These are phyloP conservation scores for Dillenia suffruticosa DNA, from an alignment of 164 flowering plant species.

Conservation along the genomic window DNA sequence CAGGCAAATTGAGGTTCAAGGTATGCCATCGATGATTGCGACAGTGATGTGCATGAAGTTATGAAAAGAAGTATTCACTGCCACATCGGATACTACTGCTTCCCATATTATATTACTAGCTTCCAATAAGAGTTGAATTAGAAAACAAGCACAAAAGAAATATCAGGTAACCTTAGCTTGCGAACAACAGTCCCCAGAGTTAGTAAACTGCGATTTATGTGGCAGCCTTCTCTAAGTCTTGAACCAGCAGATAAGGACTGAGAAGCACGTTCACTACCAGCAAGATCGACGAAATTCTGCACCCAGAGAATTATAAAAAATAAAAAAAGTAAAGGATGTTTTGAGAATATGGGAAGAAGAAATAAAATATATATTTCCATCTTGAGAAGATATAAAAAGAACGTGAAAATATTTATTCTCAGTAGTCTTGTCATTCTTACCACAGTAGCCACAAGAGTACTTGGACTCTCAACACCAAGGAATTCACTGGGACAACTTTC, in stretches of 20 bases:
- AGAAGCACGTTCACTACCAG: slow-evolving; percentile 98
- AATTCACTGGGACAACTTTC: slow-evolving; percentile 74
- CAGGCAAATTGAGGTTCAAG: no score
- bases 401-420: no score
- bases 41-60: not conserved
- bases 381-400: no score
- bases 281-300: slow-evolving; percentile 97
- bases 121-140: slow-evolving; percentile 1
- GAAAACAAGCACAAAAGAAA: not conserved
- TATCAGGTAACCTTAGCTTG: slow-evolving; percentile 62
- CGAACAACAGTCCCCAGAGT: slow-evolving; percentile 94
- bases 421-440: slow-evolving; percentile 31
- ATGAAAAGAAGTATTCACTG: not conserved
- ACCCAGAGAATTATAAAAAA: not conserved
- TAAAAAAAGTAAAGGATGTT: no score
- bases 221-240: slow-evolving; percentile 94
- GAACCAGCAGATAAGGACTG: slow-evolving; percentile 80
- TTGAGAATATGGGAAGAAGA: no score
- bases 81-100: not conserved
- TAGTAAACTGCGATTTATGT: slow-evolving; percentile 92
- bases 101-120: not conserved
- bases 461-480: slow-evolving; percentile 42
- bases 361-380: no score
- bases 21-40: no score
- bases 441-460: slow-evolving; percentile 80